A percentile compares a stretch with the other conserved stretches of the same genome.
phyloP scores from a whole-genome alignment of 306 rosid genomes.

The Betula pendula region DNA sequence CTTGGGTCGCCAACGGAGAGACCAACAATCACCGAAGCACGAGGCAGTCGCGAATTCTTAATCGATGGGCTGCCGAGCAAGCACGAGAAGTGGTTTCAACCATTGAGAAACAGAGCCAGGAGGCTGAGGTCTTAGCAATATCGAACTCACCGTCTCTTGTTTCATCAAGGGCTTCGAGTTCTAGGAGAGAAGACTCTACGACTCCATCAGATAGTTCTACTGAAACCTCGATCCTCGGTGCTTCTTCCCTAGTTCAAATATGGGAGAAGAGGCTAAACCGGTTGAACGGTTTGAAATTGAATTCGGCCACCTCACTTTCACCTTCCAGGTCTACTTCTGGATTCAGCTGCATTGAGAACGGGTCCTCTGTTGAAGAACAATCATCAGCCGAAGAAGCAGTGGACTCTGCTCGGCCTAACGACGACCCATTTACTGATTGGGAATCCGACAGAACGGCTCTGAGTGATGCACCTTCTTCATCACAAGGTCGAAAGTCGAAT shows the following conservation, averaged over 20 bases:
- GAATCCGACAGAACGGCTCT: constrained; percentile 34
- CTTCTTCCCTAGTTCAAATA: constrained; percentile 83
- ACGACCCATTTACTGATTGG: constrained; percentile 45
- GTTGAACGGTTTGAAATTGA: constrained; percentile 25
- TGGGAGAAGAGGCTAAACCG: constrained; percentile 84
- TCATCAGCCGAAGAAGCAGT: constrained; percentile 29
- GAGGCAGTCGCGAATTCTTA: constrained; percentile 30
- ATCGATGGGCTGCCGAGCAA: constrained; percentile 40
- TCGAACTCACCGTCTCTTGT: constrained; percentile 11
- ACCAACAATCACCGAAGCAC: not conserved
- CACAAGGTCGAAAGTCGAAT: constrained; percentile 37
- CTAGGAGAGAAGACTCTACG: constrained; percentile 25
- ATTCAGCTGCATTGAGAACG: constrained; percentile 25
- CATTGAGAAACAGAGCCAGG: constrained; percentile 30
- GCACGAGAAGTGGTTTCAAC: constrained; percentile 40
- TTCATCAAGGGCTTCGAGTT: constrained; percentile 24
- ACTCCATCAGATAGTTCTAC: constrained; percentile 30
- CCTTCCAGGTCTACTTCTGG: constrained; percentile 28
- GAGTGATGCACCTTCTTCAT: constrained; percentile 35
- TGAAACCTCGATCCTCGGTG: constrained; percentile 42
- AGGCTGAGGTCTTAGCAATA: constrained; percentile 28
- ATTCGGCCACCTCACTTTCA: not conserved
- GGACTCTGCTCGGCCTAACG: constrained; percentile 29
- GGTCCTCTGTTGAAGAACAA: constrained; percentile 27
- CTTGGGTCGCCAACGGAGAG: constrained; percentile 34